Conservation (phyloP, 257 asterid species). For the Solanum paucissectum region DNA sequence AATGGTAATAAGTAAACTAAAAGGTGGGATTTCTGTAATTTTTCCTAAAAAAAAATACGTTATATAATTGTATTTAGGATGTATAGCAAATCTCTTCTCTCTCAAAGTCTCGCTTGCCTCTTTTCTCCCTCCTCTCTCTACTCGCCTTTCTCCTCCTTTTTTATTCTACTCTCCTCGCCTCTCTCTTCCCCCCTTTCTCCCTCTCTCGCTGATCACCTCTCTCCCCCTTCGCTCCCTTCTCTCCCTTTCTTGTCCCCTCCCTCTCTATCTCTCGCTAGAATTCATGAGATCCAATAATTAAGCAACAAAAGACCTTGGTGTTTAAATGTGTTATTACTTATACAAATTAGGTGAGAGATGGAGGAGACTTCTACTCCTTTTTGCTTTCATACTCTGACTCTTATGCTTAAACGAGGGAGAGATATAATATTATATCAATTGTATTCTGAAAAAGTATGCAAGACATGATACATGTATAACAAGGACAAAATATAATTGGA, state of each 20-base stretch:
- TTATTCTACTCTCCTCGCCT: too few species aligned
- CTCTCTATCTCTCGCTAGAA: too few species aligned
- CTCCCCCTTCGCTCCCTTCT: not conserved
- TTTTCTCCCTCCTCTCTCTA: too few species aligned
- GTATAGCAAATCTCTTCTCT: too few species aligned
- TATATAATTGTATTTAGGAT: too few species aligned
- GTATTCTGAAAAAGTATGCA: too few species aligned
- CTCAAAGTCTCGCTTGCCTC: not conserved
- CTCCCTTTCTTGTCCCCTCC: not conserved
- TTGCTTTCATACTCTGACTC: not conserved
- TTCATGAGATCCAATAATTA: too few species aligned
- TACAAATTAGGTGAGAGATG: not conserved
- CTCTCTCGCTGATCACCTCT: not conserved
- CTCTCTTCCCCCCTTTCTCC: too few species aligned
- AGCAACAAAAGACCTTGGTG: not conserved
- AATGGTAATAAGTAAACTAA: too few species aligned
- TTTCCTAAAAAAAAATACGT: too few species aligned
- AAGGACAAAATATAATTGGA: not conserved
- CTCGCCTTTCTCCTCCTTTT: too few species aligned
- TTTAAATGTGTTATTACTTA: not conserved
- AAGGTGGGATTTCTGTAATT: too few species aligned
- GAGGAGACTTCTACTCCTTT: not conserved
- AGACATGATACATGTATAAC: not conserved
- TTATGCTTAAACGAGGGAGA: not conserved
- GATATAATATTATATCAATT: not conserved